phyloP scores from a whole-genome alignment of 352 stramenopile species.

The Globisporangium mamillatum region DNA sequence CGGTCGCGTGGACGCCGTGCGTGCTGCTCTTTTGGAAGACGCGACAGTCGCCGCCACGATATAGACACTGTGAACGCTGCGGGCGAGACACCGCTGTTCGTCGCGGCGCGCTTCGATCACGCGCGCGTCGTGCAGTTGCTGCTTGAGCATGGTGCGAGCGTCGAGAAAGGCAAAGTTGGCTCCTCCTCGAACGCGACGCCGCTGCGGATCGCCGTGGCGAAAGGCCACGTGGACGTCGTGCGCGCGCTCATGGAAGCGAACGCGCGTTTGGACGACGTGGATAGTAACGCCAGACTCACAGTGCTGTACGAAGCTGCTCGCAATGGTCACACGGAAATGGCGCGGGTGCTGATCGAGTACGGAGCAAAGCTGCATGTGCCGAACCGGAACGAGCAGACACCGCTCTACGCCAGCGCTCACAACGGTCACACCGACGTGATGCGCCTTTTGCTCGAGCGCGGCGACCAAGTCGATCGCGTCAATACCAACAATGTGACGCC shows the following conservation, averaged over 20 bases:
- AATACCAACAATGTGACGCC: constrained; percentile 10
- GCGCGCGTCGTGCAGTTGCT: not conserved
- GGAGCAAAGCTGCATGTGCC: constrained; percentile 3
- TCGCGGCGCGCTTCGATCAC: not conserved
- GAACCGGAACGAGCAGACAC: constrained; percentile 3
- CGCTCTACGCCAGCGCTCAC: constrained; percentile 1
- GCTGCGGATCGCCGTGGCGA: not conserved
- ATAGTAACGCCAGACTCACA: not conserved
- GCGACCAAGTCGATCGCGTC: not conserved
- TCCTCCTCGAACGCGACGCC: not conserved
- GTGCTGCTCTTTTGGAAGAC: not conserved
- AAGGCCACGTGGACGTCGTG: not conserved
- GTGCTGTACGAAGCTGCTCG: not conserved
- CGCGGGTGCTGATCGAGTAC: not conserved
- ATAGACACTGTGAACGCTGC: not conserved
- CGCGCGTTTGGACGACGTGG: not conserved
- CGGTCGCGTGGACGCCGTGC: constrained; percentile 2
- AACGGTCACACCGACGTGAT: constrained; percentile 7
- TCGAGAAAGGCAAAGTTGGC: not conserved
- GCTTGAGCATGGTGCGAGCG: not conserved
- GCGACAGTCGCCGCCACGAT: not conserved
- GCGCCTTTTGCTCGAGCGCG: not conserved
- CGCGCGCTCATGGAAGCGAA: not conserved
- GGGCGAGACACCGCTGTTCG: not conserved
- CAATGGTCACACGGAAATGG: not conserved